Percentiles rank a stretch among this genome's conserved stretches.
These are phyloP conservation scores for Taxawa tesnikishii DNA, from an alignment of 2,329 filamentous ascomycete species.

Conservation along the genomic window DNA sequence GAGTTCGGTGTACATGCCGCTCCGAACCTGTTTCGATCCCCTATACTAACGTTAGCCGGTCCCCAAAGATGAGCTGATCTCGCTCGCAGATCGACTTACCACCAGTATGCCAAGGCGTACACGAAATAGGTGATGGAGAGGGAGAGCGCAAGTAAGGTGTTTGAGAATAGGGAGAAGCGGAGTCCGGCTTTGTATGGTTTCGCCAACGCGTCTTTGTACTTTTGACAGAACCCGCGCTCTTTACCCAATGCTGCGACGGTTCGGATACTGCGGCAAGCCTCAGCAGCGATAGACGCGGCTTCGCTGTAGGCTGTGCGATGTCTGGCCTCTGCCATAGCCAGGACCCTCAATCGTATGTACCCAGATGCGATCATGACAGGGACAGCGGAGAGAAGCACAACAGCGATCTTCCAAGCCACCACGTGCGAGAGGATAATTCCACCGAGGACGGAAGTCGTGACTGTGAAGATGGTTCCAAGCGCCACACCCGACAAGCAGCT, in stretches of 20 bases:
- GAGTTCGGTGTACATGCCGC: conserved; percentile 26
- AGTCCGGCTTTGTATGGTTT: conserved; percentile 27
- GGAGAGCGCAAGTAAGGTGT: conserved; percentile 30
- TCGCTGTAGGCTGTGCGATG: conserved; percentile 53
- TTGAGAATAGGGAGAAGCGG: conserved; percentile 26
- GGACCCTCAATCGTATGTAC: conserved; percentile 32
- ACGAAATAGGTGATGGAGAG: conserved; percentile 35
- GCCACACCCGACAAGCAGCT: conserved; percentile 37
- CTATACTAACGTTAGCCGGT: conserved; percentile 3
- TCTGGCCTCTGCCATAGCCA: conserved; percentile 47
- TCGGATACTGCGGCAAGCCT: conserved; percentile 54
- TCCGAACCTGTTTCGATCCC: conserved; percentile 29
- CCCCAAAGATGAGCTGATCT: conserved; percentile 1
- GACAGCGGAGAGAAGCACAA: conserved; percentile 36
- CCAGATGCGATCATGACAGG: conserved; percentile 34
- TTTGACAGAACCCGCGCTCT: conserved; percentile 24
- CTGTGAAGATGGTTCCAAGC: conserved; percentile 37
- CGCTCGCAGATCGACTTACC: conserved; percentile 17
- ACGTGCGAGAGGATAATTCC: conserved; percentile 35
- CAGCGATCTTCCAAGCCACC: conserved; percentile 39
- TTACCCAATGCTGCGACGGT: conserved; percentile 38
- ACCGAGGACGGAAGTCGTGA: conserved; percentile 32
- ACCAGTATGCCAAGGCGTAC: conserved; percentile 37
- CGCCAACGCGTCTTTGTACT: conserved; percentile 25
- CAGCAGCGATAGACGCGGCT: conserved; percentile 52